phyloP scores from a whole-genome alignment of 2,329 filamentous ascomycete species.

The Venturia nashicola region DNA sequence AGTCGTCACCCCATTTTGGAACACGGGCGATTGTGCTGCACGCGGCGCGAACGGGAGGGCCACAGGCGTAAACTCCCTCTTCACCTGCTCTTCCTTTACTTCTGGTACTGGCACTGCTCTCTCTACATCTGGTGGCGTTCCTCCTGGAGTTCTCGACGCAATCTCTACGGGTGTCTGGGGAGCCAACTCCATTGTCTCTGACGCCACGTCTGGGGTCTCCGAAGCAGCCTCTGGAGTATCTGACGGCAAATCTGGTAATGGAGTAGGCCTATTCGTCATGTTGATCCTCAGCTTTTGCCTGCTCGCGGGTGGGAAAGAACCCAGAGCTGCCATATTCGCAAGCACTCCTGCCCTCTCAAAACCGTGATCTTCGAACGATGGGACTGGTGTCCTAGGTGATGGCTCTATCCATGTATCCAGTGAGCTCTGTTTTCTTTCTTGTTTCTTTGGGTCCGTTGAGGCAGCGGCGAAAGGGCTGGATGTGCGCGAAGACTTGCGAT shows the following conservation, averaged over 20 bases:
- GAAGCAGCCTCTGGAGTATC: conserved; percentile 27
- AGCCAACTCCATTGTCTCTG: conserved; percentile 5
- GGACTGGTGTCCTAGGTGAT: conserved; percentile 36
- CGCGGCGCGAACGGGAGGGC: not conserved
- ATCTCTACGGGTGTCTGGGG: not conserved
- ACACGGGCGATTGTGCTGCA: conserved; percentile 16
- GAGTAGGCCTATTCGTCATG: conserved; percentile 32
- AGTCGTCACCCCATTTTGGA: conserved; percentile 31
- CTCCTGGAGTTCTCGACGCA: conserved; percentile 8
- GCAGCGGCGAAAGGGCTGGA: conserved; percentile 24
- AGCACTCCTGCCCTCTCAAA: conserved; percentile 64
- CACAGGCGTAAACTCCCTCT: conserved; percentile 19
- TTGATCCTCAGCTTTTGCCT: conserved; percentile 44
- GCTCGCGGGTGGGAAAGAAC: conserved; percentile 47
- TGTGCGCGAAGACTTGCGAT: conserved; percentile 21
- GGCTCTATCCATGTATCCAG: conserved; percentile 46
- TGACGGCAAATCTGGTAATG: conserved; percentile 28
- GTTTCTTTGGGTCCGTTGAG: conserved; percentile 17
- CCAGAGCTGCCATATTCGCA: conserved; percentile 73
- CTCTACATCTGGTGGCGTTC: not conserved
- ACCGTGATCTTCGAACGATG: conserved; percentile 69
- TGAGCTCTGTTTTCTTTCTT: conserved; percentile 23
- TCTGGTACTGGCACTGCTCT: not conserved
- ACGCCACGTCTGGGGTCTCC: conserved; percentile 29
- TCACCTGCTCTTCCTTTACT: conserved; percentile 18